Evolutionary conservation across 495 filamentous ascomycete genomes (phyloP), one percentile per base, ranked within the genome.

Genomic region (Penicillium cataractarum): DNA sequence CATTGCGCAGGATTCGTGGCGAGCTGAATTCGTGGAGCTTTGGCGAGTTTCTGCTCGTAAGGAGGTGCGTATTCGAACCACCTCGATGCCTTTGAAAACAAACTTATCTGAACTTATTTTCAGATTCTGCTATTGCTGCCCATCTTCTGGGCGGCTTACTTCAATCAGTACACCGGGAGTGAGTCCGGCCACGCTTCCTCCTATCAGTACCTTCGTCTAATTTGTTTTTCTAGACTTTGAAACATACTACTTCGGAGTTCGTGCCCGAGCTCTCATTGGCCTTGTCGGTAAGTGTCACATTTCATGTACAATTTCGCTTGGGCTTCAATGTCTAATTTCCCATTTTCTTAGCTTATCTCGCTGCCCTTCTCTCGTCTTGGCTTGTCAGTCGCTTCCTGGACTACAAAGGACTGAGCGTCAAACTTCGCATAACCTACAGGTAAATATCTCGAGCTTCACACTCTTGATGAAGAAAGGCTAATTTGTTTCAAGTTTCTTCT

Each of bases 381-480:
- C 52, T 78, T 3, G 77, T 82, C 60, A 78, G 76, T 44, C 62
- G 64, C 17, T 76, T 80, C 35, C 66, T 83, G 2, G 81, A 82
- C 52, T 83, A 75, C 19, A 70, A 73, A 37, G 58, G 67, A 0
- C 33, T 82, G 0, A 26, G 74, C 0, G 72, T 77, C 33, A 78
- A 77, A 59, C 73, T 68, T 32, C 75, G 81, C 35, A 66, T 82
- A 35, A 72, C 56, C 6, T 76, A 75, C 62, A 78, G 78, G 72
- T 73, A 61, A 10, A 35, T 19, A 7, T 8, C 6, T 4, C 31
- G 1, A 21, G 12, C 29, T 12, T 4, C 9, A 27, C 9, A 4
- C 0, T 2, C 15, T 29, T n/a, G 1, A 12, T 0, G 32, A 22
- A 13, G 0, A 9, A 21, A 9, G 13, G 26, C 27, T 54, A 52